Evolutionary conservation across 192 early-diverging fungal genomes (phyloP).

Genomic region (Coemansia sp.): DNA sequence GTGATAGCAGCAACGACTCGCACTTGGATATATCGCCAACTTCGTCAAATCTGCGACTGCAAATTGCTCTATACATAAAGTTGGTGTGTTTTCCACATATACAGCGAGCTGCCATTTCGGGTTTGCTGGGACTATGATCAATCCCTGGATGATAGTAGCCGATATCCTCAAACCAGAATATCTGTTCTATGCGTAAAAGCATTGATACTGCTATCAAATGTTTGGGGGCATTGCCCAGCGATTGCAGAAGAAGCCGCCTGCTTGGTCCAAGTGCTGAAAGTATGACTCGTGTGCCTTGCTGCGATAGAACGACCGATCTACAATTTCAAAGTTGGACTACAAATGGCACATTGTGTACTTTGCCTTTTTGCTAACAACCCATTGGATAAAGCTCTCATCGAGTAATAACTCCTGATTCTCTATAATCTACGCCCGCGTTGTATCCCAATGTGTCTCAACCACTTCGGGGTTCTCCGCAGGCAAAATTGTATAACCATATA

Average conservation of each 20-base stretch:
- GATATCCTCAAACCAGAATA: slow-evolving; percentile 60
- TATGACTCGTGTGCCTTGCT: slow-evolving; percentile 65
- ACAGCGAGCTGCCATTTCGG: slow-evolving; percentile 33
- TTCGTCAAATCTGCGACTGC: slow-evolving; percentile 27
- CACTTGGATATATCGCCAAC: slow-evolving; percentile 30
- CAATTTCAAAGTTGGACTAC: slow-evolving; percentile 27
- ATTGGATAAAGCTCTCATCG: slow-evolving; percentile 55
- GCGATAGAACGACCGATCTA: slow-evolving; percentile 62
- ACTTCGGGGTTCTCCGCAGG: slow-evolving; percentile 34
- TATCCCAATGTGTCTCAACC: slow-evolving; percentile 40
- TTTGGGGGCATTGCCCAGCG: slow-evolving; percentile 8
- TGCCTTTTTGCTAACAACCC: slow-evolving; percentile 44
- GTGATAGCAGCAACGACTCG: slow-evolving; percentile 28
- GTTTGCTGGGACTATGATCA: slow-evolving; percentile 65
- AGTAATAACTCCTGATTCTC: slow-evolving; percentile 56
- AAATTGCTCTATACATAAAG: slow-evolving; percentile 36
- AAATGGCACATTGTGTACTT: slow-evolving; percentile 62
- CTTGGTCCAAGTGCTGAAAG: slow-evolving; percentile 67
- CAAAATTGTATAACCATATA: slow-evolving; percentile 43
- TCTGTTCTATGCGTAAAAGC: slow-evolving; percentile 59
- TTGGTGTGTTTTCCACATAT: slow-evolving; percentile 11
- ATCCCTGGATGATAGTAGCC: slow-evolving; percentile 54
- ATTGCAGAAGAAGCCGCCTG: slow-evolving; percentile 65
- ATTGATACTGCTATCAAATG: slow-evolving; percentile 66
- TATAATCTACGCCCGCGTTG: slow-evolving; percentile 50